These are phyloP conservation scores for Nicotiana tabacum DNA, from an alignment of 257 asterid species.

Conservation along the genomic window DNA sequence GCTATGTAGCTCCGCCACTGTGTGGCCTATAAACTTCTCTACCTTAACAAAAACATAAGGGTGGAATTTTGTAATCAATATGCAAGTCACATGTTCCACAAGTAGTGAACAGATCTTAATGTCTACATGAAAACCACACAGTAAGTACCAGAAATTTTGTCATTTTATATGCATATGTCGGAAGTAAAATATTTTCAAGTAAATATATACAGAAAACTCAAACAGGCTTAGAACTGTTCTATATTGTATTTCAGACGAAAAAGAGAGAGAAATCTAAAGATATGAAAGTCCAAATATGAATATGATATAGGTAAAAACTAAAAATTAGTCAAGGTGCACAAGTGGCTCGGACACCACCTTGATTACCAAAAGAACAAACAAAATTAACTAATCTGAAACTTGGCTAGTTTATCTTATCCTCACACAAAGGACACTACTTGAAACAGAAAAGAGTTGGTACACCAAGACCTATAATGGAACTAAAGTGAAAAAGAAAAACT, in stretches of 20 bases:
- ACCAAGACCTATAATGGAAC: not conserved
- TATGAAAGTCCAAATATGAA: not conserved
- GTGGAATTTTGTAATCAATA: not conserved
- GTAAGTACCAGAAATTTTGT: not conserved
- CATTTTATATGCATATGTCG: not conserved
- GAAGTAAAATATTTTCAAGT: not conserved
- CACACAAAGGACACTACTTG: too few species aligned
- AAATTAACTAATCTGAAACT: too few species aligned
- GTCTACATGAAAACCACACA: not conserved
- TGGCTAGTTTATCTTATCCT: too few species aligned
- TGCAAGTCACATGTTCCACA: not conserved
- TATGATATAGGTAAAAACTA: not conserved
- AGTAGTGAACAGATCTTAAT: not conserved
- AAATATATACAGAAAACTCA: not conserved
- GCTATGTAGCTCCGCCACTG: too few species aligned
- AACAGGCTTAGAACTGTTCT: not conserved
- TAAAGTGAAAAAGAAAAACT: not conserved
- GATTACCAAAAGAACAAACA: too few species aligned
- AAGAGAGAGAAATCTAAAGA: not conserved
- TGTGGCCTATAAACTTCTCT: not conserved
- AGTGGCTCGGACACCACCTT: too few species aligned
- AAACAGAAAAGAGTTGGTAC: not conserved
- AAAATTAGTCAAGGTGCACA: too few species aligned
- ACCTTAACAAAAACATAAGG: not conserved
- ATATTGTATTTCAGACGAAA: not conserved